A percentile compares a stretch with the other conserved stretches of the same genome.
Evolutionary conservation across 768 basidiomycete genomes (phyloP).

Genomic region (Terana coerulea): DNA sequence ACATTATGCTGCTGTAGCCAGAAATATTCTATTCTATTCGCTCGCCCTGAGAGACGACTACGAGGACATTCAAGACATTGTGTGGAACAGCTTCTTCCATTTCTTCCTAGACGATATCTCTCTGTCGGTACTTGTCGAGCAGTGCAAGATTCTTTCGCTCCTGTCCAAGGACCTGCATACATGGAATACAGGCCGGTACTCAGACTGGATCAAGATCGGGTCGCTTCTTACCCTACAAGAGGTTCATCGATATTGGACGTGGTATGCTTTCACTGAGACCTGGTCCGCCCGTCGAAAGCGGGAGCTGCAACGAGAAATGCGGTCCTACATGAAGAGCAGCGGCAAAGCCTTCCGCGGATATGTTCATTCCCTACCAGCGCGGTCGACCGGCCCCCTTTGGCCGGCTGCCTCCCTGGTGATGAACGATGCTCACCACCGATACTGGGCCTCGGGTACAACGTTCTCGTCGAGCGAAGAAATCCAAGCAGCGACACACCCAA

Average conservation of each 20-base stretch:
- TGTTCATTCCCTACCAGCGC: background rate
- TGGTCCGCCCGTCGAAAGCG: background rate
- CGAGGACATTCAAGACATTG: background rate
- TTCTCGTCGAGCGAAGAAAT: background rate
- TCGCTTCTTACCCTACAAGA: conserved; percentile 35
- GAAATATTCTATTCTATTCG: conserved; percentile 44
- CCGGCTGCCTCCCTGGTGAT: background rate
- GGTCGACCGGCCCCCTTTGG: background rate
- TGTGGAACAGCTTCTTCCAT: conserved; percentile 49
- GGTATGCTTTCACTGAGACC: conserved; percentile 21
- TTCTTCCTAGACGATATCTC: conserved; percentile 39
- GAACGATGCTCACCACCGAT: background rate
- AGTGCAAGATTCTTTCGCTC: conserved; percentile 36
- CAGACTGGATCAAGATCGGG: conserved; percentile 33
- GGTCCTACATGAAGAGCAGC: background rate
- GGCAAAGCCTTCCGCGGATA: background rate
- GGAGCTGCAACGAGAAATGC: background rate
- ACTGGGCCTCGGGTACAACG: background rate
- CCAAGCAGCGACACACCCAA: conserved; percentile 13
- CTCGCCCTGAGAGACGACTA: conserved; percentile 33
- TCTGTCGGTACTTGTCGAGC: conserved; percentile 29
- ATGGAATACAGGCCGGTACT: conserved; percentile 40
- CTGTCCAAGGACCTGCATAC: conserved; percentile 28
- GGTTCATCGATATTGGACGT: conserved; percentile 38
- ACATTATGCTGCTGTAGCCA: conserved; percentile 29